These are phyloP conservation scores for Clonostachys rosea DNA, from an alignment of 2,329 filamentous ascomycete species.

Conservation along the genomic window DNA sequence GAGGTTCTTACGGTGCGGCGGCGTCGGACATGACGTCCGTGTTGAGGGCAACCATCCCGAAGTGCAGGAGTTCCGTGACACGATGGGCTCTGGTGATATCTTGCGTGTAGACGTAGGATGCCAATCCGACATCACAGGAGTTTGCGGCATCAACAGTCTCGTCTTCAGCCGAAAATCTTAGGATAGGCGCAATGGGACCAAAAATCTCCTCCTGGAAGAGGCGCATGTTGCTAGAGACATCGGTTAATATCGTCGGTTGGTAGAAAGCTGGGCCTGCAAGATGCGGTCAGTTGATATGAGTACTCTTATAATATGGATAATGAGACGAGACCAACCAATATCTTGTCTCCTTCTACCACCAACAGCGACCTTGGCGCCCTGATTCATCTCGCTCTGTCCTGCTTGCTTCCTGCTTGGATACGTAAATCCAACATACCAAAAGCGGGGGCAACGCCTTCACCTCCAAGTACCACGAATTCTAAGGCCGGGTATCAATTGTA, in stretches of 20 bases:
- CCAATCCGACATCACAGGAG: constrained; percentile 66
- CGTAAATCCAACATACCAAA: too few relatives aligned
- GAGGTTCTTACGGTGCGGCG: constrained; percentile 14
- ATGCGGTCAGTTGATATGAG: neutral
- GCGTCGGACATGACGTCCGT: constrained; percentile 38
- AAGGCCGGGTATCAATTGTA: too few relatives aligned
- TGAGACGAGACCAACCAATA: constrained; percentile 35
- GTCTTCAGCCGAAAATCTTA: constrained; percentile 66
- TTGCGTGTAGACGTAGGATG: constrained; percentile 67
- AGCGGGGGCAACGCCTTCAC: too few relatives aligned
- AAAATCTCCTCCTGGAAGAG: constrained; percentile 70
- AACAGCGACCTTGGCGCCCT: constrained; percentile 39
- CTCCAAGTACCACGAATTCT: too few relatives aligned
- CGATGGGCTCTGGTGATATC: constrained; percentile 30
- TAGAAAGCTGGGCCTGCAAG: constrained; percentile 64
- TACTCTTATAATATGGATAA: too few relatives aligned
- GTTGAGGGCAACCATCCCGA: constrained; percentile 64
- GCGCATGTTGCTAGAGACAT: constrained; percentile 63
- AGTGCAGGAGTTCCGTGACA: constrained; percentile 48
- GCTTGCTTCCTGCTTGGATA: too few relatives aligned
- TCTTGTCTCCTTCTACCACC: constrained; percentile 55
- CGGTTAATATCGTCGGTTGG: constrained; percentile 64
- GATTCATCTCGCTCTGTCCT: too few relatives aligned
- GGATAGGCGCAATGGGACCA: constrained; percentile 67
- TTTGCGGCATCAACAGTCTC: constrained; percentile 69